Base-by-base conservation (phyloP, 345 rosid species). In the Eucalyptus erythrocorys region DNA sequence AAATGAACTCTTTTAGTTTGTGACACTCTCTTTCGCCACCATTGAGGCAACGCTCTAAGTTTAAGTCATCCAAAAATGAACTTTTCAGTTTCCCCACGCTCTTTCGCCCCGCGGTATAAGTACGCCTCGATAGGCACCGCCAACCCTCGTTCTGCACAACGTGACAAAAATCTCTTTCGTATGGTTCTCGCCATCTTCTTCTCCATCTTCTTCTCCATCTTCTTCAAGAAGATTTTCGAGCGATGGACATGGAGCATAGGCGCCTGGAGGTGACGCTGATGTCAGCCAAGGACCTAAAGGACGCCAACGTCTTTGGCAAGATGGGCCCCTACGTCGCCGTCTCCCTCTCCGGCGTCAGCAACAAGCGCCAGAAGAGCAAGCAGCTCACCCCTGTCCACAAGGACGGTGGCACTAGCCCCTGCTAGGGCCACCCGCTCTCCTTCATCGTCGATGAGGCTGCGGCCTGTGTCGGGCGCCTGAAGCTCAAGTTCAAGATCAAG, bases 301-400 rank as follows among this genome's bases (percentile, higher is more conserved):
- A 94, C 55, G 89, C 93, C 61, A 96, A 94, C n/a, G 30, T 92
- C 61, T 89, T 96, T 92, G 90, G 94, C 76, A 95, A 92, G 81
- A 96, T 96, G 94, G 95, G 93, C 90, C 92, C 94, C 6, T 96
- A 94, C 90, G 95, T 93, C 10, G 91, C 92, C 88, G 96, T 91
- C 85, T 89, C 94, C 5, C 87, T 96, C 91, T 87, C 91, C 80
- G 93, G 93, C 80, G 93, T n/a, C n/a, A n/a, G 93, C 17, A 96
- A 94, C 86, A 88, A 94, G 27, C 88, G 90, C 86, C 95, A 93
- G 89, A 94, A 91, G 86, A 27, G 7, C 14, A 59, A 11, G 32
- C 68, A 59, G 68, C 68, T 32, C 68, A 93, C 97, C 4, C 92
- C 92, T 17, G 93, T 94, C 4, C 92, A 94, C 91, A 93, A 92